phyloP scores from a whole-genome alignment of 148 eudicot species.

The Euryodendron excelsum region DNA sequence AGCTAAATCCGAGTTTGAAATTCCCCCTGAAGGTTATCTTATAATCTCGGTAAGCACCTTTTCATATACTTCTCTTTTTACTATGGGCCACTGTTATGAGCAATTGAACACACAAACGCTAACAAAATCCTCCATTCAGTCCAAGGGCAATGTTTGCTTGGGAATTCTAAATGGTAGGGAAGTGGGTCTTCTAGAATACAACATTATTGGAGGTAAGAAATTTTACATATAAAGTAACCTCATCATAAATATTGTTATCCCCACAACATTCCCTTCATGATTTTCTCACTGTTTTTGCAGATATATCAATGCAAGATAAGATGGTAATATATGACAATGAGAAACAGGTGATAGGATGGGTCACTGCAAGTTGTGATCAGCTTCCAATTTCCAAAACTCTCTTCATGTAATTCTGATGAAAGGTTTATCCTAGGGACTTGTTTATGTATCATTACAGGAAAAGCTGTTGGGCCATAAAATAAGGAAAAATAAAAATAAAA shows the following conservation, averaged over 20 bases:
- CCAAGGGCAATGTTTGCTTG: slow-evolving; percentile 80
- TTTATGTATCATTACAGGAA: too few species aligned
- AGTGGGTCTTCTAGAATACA: slow-evolving; percentile 64
- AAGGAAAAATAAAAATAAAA: too few species aligned
- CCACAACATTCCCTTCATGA: too few species aligned
- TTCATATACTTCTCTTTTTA: background rate
- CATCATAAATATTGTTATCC: too few species aligned
- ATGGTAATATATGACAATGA: slow-evolving; percentile 90
- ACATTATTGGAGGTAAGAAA: slow-evolving; percentile 99
- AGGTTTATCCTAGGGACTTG: too few species aligned
- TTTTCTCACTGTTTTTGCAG: slow-evolving; percentile 30
- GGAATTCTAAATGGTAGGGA: slow-evolving; percentile 95
- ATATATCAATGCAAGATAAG: slow-evolving; percentile 92
- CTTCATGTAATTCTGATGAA: slow-evolving; percentile 8
- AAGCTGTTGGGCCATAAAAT: too few species aligned
- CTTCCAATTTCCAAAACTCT: slow-evolving; percentile 42
- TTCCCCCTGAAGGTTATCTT: slow-evolving; percentile 79
- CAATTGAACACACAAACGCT: background rate
- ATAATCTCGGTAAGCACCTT: slow-evolving; percentile 63
- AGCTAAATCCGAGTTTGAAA: slow-evolving; percentile 57
- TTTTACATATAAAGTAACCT: too few species aligned
- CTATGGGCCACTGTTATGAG: too few species aligned
- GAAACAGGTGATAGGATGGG: slow-evolving; percentile 81
- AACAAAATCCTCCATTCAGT: slow-evolving; percentile 29
- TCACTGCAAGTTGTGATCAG: slow-evolving; percentile 60